Evolutionary conservation across 164 flowering plant genomes (phyloP).

Genomic region (Vitis rotundifolia): DNA sequence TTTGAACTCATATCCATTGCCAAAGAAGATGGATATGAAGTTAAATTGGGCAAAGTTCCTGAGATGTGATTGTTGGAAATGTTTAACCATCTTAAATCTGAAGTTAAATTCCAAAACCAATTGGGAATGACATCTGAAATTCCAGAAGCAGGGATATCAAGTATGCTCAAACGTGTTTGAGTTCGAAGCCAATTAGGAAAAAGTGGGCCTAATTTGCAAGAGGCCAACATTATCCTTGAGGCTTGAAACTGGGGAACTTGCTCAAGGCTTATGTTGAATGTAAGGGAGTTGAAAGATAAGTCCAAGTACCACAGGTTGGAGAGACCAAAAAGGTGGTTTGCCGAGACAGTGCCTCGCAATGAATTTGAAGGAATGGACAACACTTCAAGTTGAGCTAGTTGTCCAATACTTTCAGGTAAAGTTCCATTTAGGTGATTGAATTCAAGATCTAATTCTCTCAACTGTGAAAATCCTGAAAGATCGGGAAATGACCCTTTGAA

Average conservation of each 20-base stretch:
- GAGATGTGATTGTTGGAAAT: background rate
- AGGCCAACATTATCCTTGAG: background rate
- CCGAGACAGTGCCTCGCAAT: background rate
- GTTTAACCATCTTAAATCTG: background rate
- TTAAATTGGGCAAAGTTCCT: background rate
- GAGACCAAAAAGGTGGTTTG: background rate
- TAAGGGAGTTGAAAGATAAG: constrained; percentile 1
- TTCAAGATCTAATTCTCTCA: too few relatives aligned
- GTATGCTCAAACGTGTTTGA: background rate
- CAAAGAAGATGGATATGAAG: background rate
- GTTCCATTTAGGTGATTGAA: too few relatives aligned
- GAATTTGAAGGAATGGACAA: background rate
- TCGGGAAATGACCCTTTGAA: too few relatives aligned
- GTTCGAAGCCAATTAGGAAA: constrained; percentile 5
- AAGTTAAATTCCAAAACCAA: constrained; percentile 1
- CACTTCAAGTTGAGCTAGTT: background rate
- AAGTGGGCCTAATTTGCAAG: constrained; percentile 1
- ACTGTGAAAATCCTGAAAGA: too few relatives aligned
- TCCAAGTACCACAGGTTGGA: background rate
- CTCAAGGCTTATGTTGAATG: background rate
- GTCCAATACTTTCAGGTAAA: background rate
- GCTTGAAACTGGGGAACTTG: constrained; percentile 9
- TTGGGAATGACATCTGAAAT: constrained; percentile 6
- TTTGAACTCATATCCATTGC: constrained; percentile 5
- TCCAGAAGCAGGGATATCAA: constrained; percentile 5